Evolutionary conservation across 176 grass and related monocot genomes (phyloP).

Genomic region (Avena sativa): DNA sequence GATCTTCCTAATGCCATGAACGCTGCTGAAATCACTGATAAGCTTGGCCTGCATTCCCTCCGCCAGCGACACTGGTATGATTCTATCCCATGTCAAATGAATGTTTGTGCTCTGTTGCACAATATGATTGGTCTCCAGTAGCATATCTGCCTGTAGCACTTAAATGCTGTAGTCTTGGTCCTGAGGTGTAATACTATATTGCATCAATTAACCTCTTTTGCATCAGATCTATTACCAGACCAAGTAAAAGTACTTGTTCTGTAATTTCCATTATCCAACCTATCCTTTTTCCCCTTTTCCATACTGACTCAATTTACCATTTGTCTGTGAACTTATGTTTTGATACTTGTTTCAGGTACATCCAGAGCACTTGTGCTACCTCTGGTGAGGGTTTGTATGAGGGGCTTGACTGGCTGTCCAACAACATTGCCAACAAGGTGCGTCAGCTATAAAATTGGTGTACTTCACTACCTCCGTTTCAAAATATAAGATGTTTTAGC

Average conservation of each 20-base stretch:
- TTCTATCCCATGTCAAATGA: not conserved
- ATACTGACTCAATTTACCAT: not conserved
- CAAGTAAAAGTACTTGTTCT: not conserved
- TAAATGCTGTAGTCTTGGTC: not conserved
- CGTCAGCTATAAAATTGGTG: not conserved
- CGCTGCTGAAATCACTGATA: conserved; percentile 58
- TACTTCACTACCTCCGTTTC: not conserved
- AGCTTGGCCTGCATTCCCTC: conserved; percentile 60
- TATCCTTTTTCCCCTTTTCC: not conserved
- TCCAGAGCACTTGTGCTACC: conserved; percentile 71
- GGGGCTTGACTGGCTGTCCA: conserved; percentile 70
- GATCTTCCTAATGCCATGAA: conserved; percentile 75
- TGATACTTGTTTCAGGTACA: conserved; percentile 48
- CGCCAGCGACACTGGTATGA: conserved; percentile 64
- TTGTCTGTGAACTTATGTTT: not conserved
- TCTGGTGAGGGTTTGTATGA: conserved; percentile 66
- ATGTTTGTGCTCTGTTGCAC: not conserved
- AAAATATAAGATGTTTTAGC: too few species aligned
- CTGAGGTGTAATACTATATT: not conserved
- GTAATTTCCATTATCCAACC: not conserved
- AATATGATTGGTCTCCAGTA: not conserved
- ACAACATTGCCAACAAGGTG: conserved; percentile 72
- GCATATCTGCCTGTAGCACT: not conserved
- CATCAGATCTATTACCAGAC: not conserved
- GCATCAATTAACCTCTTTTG: not conserved